Conservation (phyloP, 2,329 filamentous ascomycete genomes). For the Aureobasidium lini region DNA sequence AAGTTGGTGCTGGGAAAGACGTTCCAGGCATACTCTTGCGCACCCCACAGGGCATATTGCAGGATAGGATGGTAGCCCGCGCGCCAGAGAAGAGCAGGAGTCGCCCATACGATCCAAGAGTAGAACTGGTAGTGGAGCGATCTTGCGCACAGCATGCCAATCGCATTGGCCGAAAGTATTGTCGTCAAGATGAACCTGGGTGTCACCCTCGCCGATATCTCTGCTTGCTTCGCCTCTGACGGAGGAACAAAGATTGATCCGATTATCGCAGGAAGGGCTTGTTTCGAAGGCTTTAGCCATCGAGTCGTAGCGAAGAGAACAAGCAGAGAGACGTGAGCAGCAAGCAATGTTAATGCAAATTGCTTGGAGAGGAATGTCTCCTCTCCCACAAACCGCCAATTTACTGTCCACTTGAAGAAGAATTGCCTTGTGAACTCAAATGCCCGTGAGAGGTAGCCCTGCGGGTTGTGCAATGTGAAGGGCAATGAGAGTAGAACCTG, state of each 20-base stretch:
- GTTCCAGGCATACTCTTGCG: constrained; percentile 92
- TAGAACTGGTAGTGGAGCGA: constrained; percentile 96
- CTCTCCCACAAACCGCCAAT: constrained; percentile 94
- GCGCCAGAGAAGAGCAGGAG: constrained; percentile 80
- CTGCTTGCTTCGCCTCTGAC: constrained; percentile 48
- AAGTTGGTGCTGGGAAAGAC: constrained; percentile 71
- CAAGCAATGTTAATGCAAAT: constrained; percentile 63
- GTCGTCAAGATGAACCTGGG: constrained; percentile 68
- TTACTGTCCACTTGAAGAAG: constrained; percentile 97
- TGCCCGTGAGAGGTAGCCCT: constrained; percentile 69
- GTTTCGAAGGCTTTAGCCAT: constrained; percentile 65
- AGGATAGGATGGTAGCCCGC: constrained; percentile 60
- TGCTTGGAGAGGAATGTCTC: constrained; percentile 63
- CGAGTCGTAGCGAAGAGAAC: constrained; percentile 55
- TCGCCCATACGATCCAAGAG: constrained; percentile 81
- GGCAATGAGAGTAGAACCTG: constrained; percentile 53
- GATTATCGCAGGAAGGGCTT: constrained; percentile 50
- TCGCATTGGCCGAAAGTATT: constrained; percentile 65
- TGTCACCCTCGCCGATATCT: constrained; percentile 53
- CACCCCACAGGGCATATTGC: constrained; percentile 62
- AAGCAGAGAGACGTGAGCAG: constrained; percentile 58
- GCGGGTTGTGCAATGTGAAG: constrained; percentile 58
- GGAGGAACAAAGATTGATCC: constrained; percentile 38
- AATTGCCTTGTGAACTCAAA: constrained; percentile 91
- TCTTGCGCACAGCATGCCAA: constrained; percentile 78